Percentiles rank a stretch among this genome's conserved stretches.
phyloP scores from a whole-genome alignment of 1,284 basidiomycete genomes.

The Ceratobasidium sp. region DNA sequence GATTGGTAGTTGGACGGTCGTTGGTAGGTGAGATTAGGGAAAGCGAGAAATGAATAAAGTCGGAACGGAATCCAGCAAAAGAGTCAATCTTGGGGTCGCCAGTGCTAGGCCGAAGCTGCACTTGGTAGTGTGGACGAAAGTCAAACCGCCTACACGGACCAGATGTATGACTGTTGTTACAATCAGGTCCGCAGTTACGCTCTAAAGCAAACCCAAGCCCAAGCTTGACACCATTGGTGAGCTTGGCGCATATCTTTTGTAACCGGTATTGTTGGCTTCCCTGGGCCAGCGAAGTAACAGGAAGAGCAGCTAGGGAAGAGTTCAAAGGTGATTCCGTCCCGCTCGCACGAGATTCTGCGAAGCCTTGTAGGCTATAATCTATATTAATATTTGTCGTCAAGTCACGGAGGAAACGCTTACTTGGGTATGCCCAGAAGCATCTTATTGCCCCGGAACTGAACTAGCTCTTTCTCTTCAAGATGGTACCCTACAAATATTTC shows the following conservation, averaged over 20 bases:
- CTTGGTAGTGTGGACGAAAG: conserved; percentile 85
- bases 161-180: conserved; percentile 73
- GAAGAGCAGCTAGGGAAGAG: conserved; percentile 10
- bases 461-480: conserved; percentile 80
- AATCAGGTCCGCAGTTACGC: conserved; percentile 83
- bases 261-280: background rate
- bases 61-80: conserved; percentile 89
- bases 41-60: conserved; percentile 93
- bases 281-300: background rate
- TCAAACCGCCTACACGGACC: conserved; percentile 84
- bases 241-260: conserved; percentile 77
- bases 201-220: conserved; percentile 89
- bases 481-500: conserved; percentile 77
- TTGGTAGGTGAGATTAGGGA: conserved; percentile 76
- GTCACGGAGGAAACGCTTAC: conserved; percentile 59
- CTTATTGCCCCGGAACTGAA: conserved; percentile 85
- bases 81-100: conserved; percentile 66
- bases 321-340: conserved; percentile 17
- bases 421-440: conserved; percentile 86
- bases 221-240: conserved; percentile 90
- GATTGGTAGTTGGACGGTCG: conserved; percentile 50
- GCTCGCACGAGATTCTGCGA: conserved; percentile 50
- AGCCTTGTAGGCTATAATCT: conserved; percentile 47
- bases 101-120: conserved; percentile 65
- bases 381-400: background rate